Base-by-base conservation (phyloP, 805 yeast species). In the Barnettozyma vustinii region DNA sequence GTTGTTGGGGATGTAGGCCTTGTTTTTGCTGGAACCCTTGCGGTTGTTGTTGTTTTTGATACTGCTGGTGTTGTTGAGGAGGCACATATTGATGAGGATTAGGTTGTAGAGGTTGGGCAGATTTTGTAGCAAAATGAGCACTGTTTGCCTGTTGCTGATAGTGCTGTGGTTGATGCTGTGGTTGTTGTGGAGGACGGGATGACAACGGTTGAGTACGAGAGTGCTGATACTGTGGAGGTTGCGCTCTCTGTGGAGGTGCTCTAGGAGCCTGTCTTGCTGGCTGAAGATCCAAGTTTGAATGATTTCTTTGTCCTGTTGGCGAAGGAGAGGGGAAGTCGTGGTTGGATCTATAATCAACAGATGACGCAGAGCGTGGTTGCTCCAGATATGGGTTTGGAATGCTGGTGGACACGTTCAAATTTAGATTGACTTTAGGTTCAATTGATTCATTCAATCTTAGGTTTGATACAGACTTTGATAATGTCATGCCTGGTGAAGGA, bases 341-440 rank as follows among this genome's bases (percentile, higher is more conserved):
- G 10, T 40, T 43, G n/a, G 42, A 33, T 16, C 32, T 44, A 12
- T n/a, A 33, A 3, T 49, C 54, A 16, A 30, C 10, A 18, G 56
- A 37, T 33, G 52, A 40, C 2, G 53, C 36, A 18, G 49, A 36
- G 7, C n/a, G 37, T 20, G 46, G 15, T 33, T 40, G 23, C 3
- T 55, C 57, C 7, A 48, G 25, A 33, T 58, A 60, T 35, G 62
- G 64, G 41, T 56, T 58, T 36, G 59, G 61, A 25, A 56, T 54
- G 16, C 42, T 48, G 2, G 60, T 56, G 45, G 63, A 67, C 30
- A 67, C 61, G 52, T 63, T 68, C 58, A 67, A 61, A 45, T 64
- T 68, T 26, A 71, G 71, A 53, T 61, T 72, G 27, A 56, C 50
- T 15, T 55, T 54, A 2, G 44, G 12, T 23, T 47, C 51, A 12